phyloP scores from a whole-genome alignment of 768 basidiomycete genomes.

The Cyclocybe cylindracea region DNA sequence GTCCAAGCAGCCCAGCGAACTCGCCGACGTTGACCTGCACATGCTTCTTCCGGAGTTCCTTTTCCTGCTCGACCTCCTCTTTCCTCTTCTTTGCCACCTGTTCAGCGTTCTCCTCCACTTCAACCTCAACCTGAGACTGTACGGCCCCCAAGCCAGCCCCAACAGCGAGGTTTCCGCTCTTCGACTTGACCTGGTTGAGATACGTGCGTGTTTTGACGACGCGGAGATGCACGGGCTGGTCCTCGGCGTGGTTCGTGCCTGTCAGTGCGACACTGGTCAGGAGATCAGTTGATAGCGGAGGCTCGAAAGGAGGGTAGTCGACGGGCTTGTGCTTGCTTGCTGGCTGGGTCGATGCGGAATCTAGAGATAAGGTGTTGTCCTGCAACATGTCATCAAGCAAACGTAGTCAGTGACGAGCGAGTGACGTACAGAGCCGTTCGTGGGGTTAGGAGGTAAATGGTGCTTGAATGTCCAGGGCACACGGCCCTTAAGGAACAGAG shows the following conservation, averaged over 20 bases:
- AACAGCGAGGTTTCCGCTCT: conserved; percentile 20
- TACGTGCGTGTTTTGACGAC: conserved; percentile 45
- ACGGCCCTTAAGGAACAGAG: conserved; percentile 78
- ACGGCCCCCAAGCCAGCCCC: conserved; percentile 31
- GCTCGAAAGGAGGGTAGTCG: conserved; percentile 83
- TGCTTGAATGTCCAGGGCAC: conserved; percentile 93
- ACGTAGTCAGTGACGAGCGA: not conserved
- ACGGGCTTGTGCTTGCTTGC: conserved; percentile 73
- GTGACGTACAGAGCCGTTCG: conserved; percentile 24
- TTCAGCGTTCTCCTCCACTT: conserved; percentile 19
- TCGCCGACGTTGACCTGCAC: conserved; percentile 73
- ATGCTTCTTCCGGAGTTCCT: conserved; percentile 56
- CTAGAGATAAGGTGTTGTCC: conserved; percentile 38
- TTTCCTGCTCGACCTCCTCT: conserved; percentile 38
- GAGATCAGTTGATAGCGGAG: conserved; percentile 90
- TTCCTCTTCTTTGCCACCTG: conserved; percentile 17
- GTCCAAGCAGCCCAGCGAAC: conserved; percentile 86
- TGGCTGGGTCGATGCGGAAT: conserved; percentile 71
- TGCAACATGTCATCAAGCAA: conserved; percentile 2
- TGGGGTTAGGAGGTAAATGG: conserved; percentile 33
- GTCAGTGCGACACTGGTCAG: conserved; percentile 89
- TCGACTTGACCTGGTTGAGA: conserved; percentile 17
- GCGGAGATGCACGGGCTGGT: conserved; percentile 88
- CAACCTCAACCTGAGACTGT: conserved; percentile 22
- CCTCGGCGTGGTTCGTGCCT: conserved; percentile 96